Evolutionary conservation across 1,284 basidiomycete species (phyloP), one percentile per base, ranked within the genome.

Genomic region (Sanghuangporus sanghuang): DNA sequence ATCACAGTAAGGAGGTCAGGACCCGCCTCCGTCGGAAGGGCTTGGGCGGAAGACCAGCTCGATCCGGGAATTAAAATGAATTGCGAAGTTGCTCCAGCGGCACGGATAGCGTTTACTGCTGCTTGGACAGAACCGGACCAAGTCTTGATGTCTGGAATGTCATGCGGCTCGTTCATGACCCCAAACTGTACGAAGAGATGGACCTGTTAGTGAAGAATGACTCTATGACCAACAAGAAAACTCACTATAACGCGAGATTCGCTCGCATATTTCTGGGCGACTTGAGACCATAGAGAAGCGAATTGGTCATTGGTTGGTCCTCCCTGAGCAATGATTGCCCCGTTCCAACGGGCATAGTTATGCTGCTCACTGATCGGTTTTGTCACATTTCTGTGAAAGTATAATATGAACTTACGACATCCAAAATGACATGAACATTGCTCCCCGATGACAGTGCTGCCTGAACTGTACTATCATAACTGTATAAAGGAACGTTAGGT

Each of bases 11-110:
- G 73, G 40, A 86, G 76, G 56, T 71, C 69, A 6, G 81, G 81
- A n/a, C 81, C 81, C 36, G 81, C 80, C 68, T 81, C 81, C 0
- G 77, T 81, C 12, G 81, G 80, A 68, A 84, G 76, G 3, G 79
- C 75, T 67, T 78, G 73, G 27, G 81, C 82, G 58, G 78, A 79
- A 65, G 73, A 69, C 66, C 69, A 79, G 73, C 75, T 73, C 69
- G 79, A 76, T 35, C 78, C 78, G 6, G 78, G 78, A 48, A 82
- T 75, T 32, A 83, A 76, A 60, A 83, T 77, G 68, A 75, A 76
- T 67, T 84, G 80, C 46, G 70, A 68, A 23, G 73, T 78, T 1
- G 81, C 75, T 27, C 68, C 69, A 27, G 68, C 69, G 14, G 57
- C 59, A 23, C 68, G 68, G 58, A 69, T 69, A 18, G 67, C 68